Evolutionary conservation across 352 stramenopile species (phyloP).

Genomic region (Pythium scleroteichum): DNA sequence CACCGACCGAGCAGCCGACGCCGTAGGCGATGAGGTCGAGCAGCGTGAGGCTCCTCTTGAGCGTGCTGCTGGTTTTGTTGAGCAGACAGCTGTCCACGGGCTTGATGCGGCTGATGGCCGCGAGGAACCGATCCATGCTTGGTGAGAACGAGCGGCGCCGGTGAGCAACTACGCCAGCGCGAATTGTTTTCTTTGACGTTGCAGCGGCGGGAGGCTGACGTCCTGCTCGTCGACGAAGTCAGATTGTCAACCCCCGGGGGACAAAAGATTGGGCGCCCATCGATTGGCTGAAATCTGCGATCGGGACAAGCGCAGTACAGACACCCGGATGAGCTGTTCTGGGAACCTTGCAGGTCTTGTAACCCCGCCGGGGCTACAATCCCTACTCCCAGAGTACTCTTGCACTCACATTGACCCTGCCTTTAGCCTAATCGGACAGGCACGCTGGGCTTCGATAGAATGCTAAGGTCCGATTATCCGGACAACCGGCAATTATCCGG

Average conservation of each 20-base stretch:
- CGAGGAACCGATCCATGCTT: constrained; percentile 52
- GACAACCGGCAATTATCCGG: constrained; percentile 11
- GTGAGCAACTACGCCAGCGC: too few relatives aligned
- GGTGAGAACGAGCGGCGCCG: too few relatives aligned
- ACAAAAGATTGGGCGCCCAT: constrained; percentile 50
- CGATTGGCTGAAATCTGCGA: constrained; percentile 89
- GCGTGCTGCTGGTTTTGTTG: constrained; percentile 28
- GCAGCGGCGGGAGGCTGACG: constrained; percentile 11
- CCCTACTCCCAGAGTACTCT: constrained; percentile 42
- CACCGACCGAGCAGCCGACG: constrained; percentile 89
- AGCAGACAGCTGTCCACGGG: constrained; percentile 55
- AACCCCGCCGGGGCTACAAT: constrained; percentile 31
- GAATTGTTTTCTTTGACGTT: constrained; percentile 21
- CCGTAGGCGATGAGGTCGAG: constrained; percentile 87
- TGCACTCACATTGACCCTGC: constrained; percentile 87
- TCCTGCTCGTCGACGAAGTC: background rate
- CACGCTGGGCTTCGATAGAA: constrained; percentile 87
- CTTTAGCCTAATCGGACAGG: constrained; percentile 91
- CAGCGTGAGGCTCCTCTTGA: constrained; percentile 74
- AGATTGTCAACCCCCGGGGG: constrained; percentile 1
- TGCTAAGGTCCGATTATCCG: constrained; percentile 37
- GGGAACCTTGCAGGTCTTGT: constrained; percentile 14
- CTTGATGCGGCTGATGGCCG: constrained; percentile 67
- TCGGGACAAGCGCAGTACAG: constrained; percentile 65
- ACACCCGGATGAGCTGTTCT: constrained; percentile 71